phyloP scores from a whole-genome alignment of 73 alveolate species.

The Loxodes magnus region DNA sequence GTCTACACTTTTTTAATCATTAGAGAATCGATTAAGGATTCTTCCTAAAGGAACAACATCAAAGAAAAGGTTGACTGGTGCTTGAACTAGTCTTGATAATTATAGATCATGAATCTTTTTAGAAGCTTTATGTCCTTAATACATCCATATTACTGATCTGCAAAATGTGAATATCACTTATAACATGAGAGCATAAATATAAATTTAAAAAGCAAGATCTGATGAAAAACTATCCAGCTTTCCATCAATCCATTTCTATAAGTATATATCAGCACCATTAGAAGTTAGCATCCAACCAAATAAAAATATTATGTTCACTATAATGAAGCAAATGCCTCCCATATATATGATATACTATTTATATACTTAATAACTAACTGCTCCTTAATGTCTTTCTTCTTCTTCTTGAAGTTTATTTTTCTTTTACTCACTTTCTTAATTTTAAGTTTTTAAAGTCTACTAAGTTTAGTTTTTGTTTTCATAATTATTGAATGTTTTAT shows the following conservation, averaged over 20 bases:
- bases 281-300: slow-evolving; percentile 20
- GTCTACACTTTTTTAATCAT: slow-evolving; percentile 44
- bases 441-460: too few relatives aligned
- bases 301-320: slow-evolving; percentile 18
- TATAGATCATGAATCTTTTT: slow-evolving; percentile 51
- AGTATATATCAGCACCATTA: not conserved
- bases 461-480: too few relatives aligned
- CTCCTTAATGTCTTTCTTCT: slow-evolving; percentile 24
- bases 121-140: slow-evolving; percentile 26
- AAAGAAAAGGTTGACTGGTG: slow-evolving; percentile 77
- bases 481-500: not conserved
- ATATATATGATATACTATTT: slow-evolving; percentile 22
- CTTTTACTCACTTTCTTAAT: slow-evolving; percentile 27
- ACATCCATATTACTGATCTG: slow-evolving; percentile 7
- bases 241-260: not conserved
- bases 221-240: not conserved
- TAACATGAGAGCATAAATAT: not conserved
- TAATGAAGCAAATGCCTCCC: slow-evolving; percentile 29
- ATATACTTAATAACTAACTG: slow-evolving; percentile 18
- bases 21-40: slow-evolving; percentile 69
- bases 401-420: slow-evolving; percentile 15
- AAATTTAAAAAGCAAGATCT: not conserved
- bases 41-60: slow-evolving; percentile 86
- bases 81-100: slow-evolving; percentile 56
- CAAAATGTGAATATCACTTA: not conserved